phyloP scores from a whole-genome alignment of 2,329 filamentous ascomycete genomes.

The Exophiala alcalophila region DNA sequence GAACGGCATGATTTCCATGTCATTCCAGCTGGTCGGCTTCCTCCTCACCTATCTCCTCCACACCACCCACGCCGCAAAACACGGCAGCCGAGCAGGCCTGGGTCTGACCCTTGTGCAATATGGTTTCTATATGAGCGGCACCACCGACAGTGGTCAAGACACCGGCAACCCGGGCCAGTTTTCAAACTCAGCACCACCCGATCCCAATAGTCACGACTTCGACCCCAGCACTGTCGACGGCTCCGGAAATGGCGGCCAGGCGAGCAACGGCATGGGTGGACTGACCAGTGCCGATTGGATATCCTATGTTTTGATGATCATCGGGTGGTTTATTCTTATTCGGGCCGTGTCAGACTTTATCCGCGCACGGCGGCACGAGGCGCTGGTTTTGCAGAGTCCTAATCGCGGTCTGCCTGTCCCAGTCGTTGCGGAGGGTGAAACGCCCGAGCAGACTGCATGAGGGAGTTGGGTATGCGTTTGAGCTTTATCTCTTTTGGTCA shows the following conservation, averaged over 20 bases:
- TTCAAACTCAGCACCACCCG: constrained; percentile 63
- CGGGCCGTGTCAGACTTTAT: constrained; percentile 89
- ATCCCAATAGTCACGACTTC: constrained; percentile 89
- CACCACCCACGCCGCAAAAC: constrained; percentile 96
- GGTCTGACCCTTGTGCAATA: constrained; percentile 95
- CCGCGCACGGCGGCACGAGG: constrained; percentile 82
- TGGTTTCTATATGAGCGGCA: constrained; percentile 88
- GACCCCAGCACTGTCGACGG: constrained; percentile 63
- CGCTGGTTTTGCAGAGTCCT: constrained; percentile 87
- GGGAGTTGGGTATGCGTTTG: neutral
- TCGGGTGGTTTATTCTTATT: constrained; percentile 97
- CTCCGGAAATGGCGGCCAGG: constrained; percentile 15
- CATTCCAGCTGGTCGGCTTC: constrained; percentile 95
- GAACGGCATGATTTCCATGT: constrained; percentile 92
- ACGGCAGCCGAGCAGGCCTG: constrained; percentile 89
- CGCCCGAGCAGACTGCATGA: constrained; percentile 71
- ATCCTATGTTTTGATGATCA: constrained; percentile 90
- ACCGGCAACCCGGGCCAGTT: constrained; percentile 46
- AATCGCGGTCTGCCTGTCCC: constrained; percentile 81
- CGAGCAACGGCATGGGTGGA: constrained; percentile 16
- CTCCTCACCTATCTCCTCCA: constrained; percentile 96
- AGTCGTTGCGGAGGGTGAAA: constrained; percentile 82
- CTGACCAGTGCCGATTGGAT: constrained; percentile 65
- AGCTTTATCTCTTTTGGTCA: constrained; percentile 1
- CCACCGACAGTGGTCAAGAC: constrained; percentile 48